Evolutionary conservation across 73 alveolate genomes (phyloP), one percentile per base, ranked within the genome.

Genomic region (Paraurostyla sp.): DNA sequence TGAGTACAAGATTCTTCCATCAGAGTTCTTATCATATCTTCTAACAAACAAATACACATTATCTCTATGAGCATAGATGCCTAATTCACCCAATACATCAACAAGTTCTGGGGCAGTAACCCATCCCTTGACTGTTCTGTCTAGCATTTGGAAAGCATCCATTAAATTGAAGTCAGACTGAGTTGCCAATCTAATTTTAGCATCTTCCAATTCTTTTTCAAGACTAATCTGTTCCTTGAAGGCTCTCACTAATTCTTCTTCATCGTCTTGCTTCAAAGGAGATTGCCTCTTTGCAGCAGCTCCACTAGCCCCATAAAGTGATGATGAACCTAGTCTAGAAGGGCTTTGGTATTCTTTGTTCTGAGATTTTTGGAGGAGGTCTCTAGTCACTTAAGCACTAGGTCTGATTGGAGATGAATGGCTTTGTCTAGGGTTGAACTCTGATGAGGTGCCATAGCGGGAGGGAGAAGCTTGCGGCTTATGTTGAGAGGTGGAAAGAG

Each of bases 141-240:
- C 96, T 33, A 91, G 78, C 58, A 91, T 57, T 41, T 69, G 36
- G 83, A 91, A 91, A 0, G 93, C 86, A 51, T 91, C 96, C 85
- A 91, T 62, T 20, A 91, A 35, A 50, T 91, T 91, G 63, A 91
- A 91, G 42, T 91, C 96, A 0, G 85, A 51, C 46, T 78, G 68
- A 20, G 73, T 2, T 30, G 92, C 85, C 2, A 91, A 50, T 32
- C 84, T 75, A 38, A 76, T 87, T 63, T 87, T 91, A 2, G 88
- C 86, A 23, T 80, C 91, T 52, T 91, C 94, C 3, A 91, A 51
- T 42, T 91, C 93, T 15, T 56, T 80, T 54, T 91, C 96, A 27
- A 78, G 42, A 16, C 49, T 78, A 20, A 85, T 45, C 35, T 59
- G 49, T 11, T 91, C 96, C 23, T 73, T 83, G 54, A 91, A 52